A percentile compares a stretch with the other conserved stretches of the same genome.
Conservation (phyloP, 495 filamentous ascomycete genomes). For the Aspergillus panamensis region DNA sequence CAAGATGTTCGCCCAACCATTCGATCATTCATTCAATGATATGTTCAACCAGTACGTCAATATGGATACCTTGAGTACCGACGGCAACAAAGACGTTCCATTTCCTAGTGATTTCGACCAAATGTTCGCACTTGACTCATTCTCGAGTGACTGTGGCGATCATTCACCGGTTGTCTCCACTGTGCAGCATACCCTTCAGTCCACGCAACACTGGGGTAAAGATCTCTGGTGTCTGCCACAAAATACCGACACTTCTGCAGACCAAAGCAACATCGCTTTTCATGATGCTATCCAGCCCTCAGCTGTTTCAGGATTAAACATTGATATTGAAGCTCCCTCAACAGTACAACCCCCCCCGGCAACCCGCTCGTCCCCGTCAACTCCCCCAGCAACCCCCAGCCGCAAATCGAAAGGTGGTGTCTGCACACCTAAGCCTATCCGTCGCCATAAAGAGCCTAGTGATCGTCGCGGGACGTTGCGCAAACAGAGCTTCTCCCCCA, state of each 20-base stretch:
- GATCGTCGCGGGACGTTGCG: conserved; percentile 36
- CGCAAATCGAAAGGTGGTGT: conserved; percentile 39
- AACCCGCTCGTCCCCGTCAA: conserved; percentile 36
- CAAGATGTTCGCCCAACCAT: conserved; percentile 47
- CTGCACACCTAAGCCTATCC: conserved; percentile 42
- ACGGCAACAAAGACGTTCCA: conserved; percentile 43
- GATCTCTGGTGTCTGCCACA: conserved; percentile 40
- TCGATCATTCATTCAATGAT: conserved; percentile 51
- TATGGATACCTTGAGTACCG: conserved; percentile 39
- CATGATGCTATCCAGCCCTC: conserved; percentile 43
- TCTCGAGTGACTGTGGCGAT: conserved; percentile 48
- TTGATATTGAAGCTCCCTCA: conserved; percentile 36
- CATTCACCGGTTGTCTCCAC: conserved; percentile 39
- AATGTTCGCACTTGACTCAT: conserved; percentile 40
- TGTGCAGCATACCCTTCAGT: conserved; percentile 33
- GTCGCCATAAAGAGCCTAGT: conserved; percentile 42
- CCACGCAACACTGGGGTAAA: conserved; percentile 40
- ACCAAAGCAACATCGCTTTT: conserved; percentile 31
- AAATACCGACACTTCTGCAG: conserved; percentile 28
- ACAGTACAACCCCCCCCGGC: conserved; percentile 11
- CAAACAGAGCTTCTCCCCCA: conserved; percentile 46
- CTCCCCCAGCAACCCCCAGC: conserved; percentile 42
- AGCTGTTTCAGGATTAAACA: conserved; percentile 34
- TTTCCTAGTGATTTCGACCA: conserved; percentile 45
- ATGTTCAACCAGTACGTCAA: conserved; percentile 53